phyloP scores from a whole-genome alignment of 2,329 filamentous ascomycete species.

The Curvularia lunata region DNA sequence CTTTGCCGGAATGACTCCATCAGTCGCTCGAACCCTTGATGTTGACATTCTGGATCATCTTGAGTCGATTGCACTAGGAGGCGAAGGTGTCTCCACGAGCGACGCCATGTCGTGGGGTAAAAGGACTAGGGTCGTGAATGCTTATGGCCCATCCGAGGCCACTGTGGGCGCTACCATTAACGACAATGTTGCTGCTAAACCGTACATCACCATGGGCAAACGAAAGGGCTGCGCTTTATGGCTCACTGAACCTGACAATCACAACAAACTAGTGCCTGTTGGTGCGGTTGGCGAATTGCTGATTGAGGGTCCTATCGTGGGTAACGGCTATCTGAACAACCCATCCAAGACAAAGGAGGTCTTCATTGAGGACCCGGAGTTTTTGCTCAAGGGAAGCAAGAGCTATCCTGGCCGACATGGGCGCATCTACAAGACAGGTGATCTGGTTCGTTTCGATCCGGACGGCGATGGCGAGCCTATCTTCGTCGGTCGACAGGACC shows the following conservation, averaged over 20 bases:
- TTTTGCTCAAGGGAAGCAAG: slow-evolving; percentile 67
- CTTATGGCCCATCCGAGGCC: slow-evolving; percentile 47
- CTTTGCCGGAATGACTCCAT: slow-evolving; percentile 47
- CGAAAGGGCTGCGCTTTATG: slow-evolving; percentile 46
- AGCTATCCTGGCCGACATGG: slow-evolving; percentile 61
- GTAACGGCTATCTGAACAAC: slow-evolving; percentile 48
- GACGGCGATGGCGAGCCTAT: slow-evolving; percentile 45
- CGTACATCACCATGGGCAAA: slow-evolving; percentile 48
- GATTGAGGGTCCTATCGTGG: slow-evolving; percentile 63
- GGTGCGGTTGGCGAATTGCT: slow-evolving; percentile 61
- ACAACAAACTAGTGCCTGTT: slow-evolving; percentile 46
- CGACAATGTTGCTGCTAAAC: slow-evolving; percentile 34
- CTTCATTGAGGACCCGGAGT: slow-evolving; percentile 60
- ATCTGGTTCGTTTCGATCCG: slow-evolving; percentile 58
- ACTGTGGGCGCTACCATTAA: slow-evolving; percentile 47
- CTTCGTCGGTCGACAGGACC: slow-evolving; percentile 47
- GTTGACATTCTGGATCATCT: slow-evolving; percentile 50
- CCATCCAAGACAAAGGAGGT: slow-evolving; percentile 46
- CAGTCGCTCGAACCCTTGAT: slow-evolving; percentile 46
- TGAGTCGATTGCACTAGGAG: slow-evolving; percentile 53
- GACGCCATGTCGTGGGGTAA: slow-evolving; percentile 54
- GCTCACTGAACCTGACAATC: slow-evolving; percentile 51
- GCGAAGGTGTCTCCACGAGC: slow-evolving; percentile 45
- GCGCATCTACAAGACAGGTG: slow-evolving; percentile 43
- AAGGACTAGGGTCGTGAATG: slow-evolving; percentile 44